A percentile compares a stretch with the other conserved stretches of the same genome.
Conservation (phyloP, 2,329 filamentous ascomycete genomes). For the Scleromitrula shiraiana region DNA sequence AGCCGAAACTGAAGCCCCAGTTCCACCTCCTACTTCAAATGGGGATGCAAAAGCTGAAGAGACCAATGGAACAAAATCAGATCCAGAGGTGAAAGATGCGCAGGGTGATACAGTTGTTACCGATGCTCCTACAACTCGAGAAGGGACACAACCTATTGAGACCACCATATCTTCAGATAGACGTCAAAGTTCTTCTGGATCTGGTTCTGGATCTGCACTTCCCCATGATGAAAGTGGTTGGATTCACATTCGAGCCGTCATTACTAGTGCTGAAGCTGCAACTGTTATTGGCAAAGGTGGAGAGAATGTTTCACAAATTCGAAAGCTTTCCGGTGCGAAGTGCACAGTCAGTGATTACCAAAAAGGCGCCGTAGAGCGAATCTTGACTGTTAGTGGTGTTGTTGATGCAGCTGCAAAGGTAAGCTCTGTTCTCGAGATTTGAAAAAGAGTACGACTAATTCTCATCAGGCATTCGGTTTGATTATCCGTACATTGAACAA, state of each 20-base stretch:
- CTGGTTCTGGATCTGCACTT: constrained; percentile 36
- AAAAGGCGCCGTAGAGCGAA: constrained; percentile 92
- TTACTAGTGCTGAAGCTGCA: constrained; percentile 93
- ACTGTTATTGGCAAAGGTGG: constrained; percentile 98
- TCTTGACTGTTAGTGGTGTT: constrained; percentile 91
- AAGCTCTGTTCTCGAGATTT: constrained; percentile 26
- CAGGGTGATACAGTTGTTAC: constrained; percentile 64
- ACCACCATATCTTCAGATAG: constrained; percentile 36
- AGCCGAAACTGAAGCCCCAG: constrained; percentile 30
- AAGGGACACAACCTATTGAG: constrained; percentile 43
- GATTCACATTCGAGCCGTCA: constrained; percentile 95
- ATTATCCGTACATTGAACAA: constrained; percentile 99
- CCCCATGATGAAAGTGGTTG: constrained; percentile 85
- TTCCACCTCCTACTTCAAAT: constrained; percentile 36
- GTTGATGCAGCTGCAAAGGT: constrained; percentile 97
- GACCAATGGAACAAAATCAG: constrained; percentile 41
- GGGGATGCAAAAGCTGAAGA: constrained; percentile 33
- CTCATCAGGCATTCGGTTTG: constrained; percentile 75
- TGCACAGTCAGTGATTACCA: constrained; percentile 99
- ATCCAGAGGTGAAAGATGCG: constrained; percentile 45
- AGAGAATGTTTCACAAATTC: constrained; percentile 96
- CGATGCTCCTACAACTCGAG: constrained; percentile 35
- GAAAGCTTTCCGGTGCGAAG: constrained; percentile 90
- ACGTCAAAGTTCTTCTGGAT: constrained; percentile 15
- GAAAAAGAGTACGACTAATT: not conserved